A percentile compares a stretch with the other conserved stretches of the same genome.
Evolutionary conservation across 768 basidiomycete genomes (phyloP).

Genomic region (Pulveroboletus sp.): DNA sequence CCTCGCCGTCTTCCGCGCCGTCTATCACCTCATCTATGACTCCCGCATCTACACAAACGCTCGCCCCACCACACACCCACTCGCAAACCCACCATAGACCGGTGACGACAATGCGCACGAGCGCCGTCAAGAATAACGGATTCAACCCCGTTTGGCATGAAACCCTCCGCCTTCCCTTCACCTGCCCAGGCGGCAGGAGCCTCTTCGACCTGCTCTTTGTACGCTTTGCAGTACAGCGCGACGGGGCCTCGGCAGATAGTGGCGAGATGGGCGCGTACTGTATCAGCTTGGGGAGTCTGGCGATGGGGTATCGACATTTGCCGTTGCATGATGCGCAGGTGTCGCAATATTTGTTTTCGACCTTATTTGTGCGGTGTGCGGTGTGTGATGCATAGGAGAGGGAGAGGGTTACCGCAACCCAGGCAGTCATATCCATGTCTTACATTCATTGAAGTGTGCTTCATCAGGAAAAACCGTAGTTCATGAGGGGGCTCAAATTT

Average conservation of each 20-base stretch:
- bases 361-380: constrained; percentile 77
- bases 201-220: constrained; percentile 75
- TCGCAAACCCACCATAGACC: constrained; percentile 25
- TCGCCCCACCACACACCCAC: constrained; percentile 1
- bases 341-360: constrained; percentile 88
- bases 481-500: too few relatives aligned
- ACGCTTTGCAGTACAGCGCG: constrained; percentile 70
- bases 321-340: constrained; percentile 87
- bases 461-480: too few relatives aligned
- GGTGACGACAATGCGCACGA: constrained; percentile 55
- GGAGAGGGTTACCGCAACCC: too few relatives aligned
- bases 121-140: constrained; percentile 77
- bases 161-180: constrained; percentile 65
- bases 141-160: constrained; percentile 92
- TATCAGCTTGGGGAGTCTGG: constrained; percentile 65
- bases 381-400: constrained; percentile 34
- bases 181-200: constrained; percentile 49
- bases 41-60: too few relatives aligned
- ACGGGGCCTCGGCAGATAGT: constrained; percentile 55
- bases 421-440: too few relatives aligned
- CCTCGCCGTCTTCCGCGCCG: constrained; percentile 3
- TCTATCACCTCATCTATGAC: too few relatives aligned
- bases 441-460: too few relatives aligned
- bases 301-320: constrained; percentile 82
- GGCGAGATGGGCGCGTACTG: constrained; percentile 75